Base-by-base conservation (phyloP, 2,329 filamentous ascomycete genomes). In the Beauveria bassiana region DNA sequence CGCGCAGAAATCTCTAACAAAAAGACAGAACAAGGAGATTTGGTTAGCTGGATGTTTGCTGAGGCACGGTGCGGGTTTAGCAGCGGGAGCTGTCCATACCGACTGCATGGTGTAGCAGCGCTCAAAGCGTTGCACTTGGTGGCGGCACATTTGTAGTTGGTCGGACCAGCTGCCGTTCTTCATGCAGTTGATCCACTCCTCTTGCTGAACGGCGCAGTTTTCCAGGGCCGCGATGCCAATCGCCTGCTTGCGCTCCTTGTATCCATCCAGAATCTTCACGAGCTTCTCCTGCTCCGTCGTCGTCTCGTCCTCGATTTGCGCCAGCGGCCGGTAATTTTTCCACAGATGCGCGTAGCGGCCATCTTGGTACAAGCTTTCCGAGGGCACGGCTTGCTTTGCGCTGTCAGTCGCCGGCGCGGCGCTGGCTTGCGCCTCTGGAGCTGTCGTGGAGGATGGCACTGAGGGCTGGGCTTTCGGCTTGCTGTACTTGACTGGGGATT, bases 21-120 rank as follows among this genome's bases (percentile, higher is more conserved):
- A 22, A 1, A 5, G 16, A 5, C 3, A 4, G 8, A 3, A 22
- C 2, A 18, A 31, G 8, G 3, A 16, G 9, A 40, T 1, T 5
- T 31, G 18, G 50, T 51, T 42, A 38, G 28, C 7, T 40, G 8
- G 10, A 8, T 22, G 16, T 20, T 46, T 16, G 16, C n/a, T 26
- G 31, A 53, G 20, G 18, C 42, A 28, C 5, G 6, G 26, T 4
- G 49, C 20, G 26, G 24, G 6, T 5, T 5, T 7, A 22, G 57
- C 5, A 38, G 45, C 18, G 22, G 16, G n/a, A 16, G 20, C 42
- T 20, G 50, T 56, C 65, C 83, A 65, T 75, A 92, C 89, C 70
- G 86, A 86, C 77, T 99, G 95, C 78, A 93, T 92, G 59, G 82
- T 87, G 73, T 95, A 96, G 77, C 95, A 99, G 66, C 89, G 82